Percentiles rank a stretch among this genome's conserved stretches.
phyloP scores from a whole-genome alignment of 768 basidiomycete species.

The Amanita pseudoporphyria region DNA sequence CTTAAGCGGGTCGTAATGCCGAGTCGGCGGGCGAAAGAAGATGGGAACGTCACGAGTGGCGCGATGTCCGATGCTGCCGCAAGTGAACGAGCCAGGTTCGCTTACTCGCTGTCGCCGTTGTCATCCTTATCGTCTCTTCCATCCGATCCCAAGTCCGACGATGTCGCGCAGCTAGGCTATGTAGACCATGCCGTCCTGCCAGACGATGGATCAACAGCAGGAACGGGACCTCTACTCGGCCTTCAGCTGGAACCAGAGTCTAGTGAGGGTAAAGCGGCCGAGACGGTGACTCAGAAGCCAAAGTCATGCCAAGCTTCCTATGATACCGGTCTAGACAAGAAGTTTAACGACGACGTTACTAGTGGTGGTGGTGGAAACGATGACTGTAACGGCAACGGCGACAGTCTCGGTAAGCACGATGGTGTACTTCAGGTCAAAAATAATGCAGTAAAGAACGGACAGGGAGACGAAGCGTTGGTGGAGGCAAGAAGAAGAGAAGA shows the following conservation, averaged over 20 bases:
- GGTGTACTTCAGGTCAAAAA: neutral
- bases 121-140: constrained; percentile 1
- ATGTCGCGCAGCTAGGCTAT: neutral
- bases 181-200: neutral
- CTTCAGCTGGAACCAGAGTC: neutral
- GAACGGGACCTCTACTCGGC: neutral
- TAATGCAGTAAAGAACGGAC: constrained; percentile 2
- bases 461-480: neutral
- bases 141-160: neutral
- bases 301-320: neutral
- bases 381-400: neutral
- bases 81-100: neutral
- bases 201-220: neutral
- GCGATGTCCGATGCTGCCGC: neutral
- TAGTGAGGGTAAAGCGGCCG: neutral
- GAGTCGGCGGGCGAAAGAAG: neutral
- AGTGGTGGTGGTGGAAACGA: neutral
- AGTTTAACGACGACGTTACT: no score
- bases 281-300: neutral
- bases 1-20: constrained; percentile 1
- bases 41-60: neutral
- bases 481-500: neutral
- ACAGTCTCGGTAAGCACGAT: constrained; percentile 1
- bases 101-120: constrained; percentile 1
- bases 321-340: neutral